Conservation (phyloP, 768 basidiomycete species). For the Infundibulicybe gibba region DNA sequence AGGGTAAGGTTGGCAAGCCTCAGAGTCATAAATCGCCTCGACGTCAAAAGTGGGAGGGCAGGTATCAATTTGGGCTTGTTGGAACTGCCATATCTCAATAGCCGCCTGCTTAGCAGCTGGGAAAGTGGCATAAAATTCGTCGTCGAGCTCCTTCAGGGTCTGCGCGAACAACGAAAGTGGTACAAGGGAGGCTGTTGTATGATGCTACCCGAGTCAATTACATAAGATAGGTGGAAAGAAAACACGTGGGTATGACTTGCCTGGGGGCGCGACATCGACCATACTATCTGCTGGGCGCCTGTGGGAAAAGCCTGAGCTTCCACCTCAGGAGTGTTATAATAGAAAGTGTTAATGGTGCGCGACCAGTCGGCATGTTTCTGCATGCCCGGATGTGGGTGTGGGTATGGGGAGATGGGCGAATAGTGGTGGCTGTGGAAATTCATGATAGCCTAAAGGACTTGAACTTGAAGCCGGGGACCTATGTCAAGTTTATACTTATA, state of each 20-base stretch:
- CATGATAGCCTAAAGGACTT: too few relatives aligned
- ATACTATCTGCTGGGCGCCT: not conserved
- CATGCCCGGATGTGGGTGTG: too few relatives aligned
- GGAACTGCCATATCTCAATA: conserved; percentile 10
- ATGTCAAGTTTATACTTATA: too few relatives aligned
- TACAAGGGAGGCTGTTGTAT: not conserved
- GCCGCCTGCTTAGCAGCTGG: conserved; percentile 25
- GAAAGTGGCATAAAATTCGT: conserved; percentile 34
- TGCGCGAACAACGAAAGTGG: conserved; percentile 23
- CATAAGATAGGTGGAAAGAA: not conserved
- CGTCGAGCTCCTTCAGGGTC: conserved; percentile 32
- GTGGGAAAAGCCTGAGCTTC: not conserved
- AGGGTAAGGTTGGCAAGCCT: not conserved
- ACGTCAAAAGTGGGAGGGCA: conserved; percentile 11
- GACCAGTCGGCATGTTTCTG: too few relatives aligned
- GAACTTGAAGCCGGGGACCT: too few relatives aligned
- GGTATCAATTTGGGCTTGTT: conserved; percentile 4
- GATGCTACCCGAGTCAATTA: not conserved
- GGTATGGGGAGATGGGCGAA: too few relatives aligned
- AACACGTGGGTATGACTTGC: not conserved
- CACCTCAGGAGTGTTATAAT: too few relatives aligned
- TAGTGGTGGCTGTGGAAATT: too few relatives aligned
- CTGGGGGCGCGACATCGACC: too few relatives aligned
- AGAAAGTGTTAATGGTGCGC: too few relatives aligned
- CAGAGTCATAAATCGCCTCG: not conserved